Evolutionary conservation across 148 eudicot genomes (phyloP).

Genomic region (Rheum nobile): DNA sequence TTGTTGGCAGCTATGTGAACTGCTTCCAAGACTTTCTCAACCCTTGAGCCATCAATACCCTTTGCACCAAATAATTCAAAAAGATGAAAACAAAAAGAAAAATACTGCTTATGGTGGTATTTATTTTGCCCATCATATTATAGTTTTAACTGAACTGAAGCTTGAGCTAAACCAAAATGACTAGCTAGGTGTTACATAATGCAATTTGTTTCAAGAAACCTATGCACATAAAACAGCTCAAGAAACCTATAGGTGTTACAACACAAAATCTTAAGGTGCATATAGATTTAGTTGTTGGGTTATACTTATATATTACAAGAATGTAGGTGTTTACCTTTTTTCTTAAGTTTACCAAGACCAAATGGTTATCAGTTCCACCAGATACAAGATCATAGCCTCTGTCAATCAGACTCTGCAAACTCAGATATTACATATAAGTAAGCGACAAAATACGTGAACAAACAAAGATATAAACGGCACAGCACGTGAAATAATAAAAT

Average conservation of each 20-base stretch:
- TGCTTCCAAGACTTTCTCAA: conserved; percentile 58
- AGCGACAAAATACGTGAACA: background rate
- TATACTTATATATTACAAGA: conserved; percentile 39
- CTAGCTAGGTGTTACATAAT: background rate
- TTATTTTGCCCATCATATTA: background rate
- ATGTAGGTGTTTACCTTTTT: conserved; percentile 17
- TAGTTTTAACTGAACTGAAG: background rate
- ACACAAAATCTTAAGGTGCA: conserved; percentile 10
- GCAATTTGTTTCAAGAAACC: background rate
- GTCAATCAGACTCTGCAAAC: conserved; percentile 24
- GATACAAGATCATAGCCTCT: conserved; percentile 54
- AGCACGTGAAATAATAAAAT: background rate
- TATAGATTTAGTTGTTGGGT: conserved; percentile 21
- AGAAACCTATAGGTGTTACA: background rate
- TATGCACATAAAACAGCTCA: background rate
- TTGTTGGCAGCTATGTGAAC: conserved; percentile 64
- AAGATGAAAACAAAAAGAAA: background rate
- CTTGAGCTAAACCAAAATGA: background rate
- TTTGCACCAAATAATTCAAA: background rate
- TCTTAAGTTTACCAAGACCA: conserved; percentile 8
- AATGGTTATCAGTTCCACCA: conserved; percentile 60
- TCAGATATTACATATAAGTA: background rate
- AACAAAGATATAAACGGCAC: background rate
- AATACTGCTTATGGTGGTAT: background rate
- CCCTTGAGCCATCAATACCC: conserved; percentile 41